Evolutionary conservation across 371 early-diverging fungal species (phyloP).

Genomic region (Cokeromyces recurvatus): DNA sequence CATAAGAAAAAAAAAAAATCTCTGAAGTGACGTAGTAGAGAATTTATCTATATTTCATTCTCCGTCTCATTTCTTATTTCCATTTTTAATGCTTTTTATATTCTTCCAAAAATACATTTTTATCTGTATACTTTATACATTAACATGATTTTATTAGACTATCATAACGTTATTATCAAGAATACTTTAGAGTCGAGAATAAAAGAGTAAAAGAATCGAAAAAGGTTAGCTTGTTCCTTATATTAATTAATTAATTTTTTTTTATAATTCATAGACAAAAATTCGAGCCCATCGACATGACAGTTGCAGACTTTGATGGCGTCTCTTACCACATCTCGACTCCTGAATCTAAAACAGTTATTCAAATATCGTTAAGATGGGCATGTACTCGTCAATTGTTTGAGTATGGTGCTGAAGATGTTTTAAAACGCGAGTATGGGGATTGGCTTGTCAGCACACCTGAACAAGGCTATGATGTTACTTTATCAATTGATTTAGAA

Average conservation of each 20-base stretch:
- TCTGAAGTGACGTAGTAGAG: too few species aligned
- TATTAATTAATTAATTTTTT: too few species aligned
- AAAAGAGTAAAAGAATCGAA: constrained; percentile 43
- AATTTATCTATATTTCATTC: too few species aligned
- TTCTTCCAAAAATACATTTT: too few species aligned
- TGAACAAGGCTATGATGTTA: constrained; percentile 80
- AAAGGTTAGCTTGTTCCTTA: too few species aligned
- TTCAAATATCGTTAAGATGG: constrained; percentile 80
- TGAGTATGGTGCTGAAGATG: constrained; percentile 73
- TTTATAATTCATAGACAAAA: constrained; percentile 62
- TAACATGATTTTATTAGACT: constrained; percentile 67
- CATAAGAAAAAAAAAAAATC: too few species aligned
- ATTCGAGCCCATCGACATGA: constrained; percentile 78
- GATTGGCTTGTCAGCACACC: constrained; percentile 54
- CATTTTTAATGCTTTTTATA: too few species aligned
- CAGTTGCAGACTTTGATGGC: constrained; percentile 94
- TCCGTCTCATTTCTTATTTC: too few species aligned
- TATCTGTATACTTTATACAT: too few species aligned
- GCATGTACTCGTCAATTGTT: constrained; percentile 76
- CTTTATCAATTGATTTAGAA: constrained; percentile 78
- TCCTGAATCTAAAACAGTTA: constrained; percentile 63
- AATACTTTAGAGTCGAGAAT: constrained; percentile 56
- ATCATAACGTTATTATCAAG: constrained; percentile 64
- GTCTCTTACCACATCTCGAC: constrained; percentile 85
- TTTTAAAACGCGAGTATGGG: constrained; percentile 82